A percentile compares a stretch with the other conserved stretches of the same genome.
Conservation (phyloP, 139 green algal genomes). For the Volvox reticuliferus region DNA sequence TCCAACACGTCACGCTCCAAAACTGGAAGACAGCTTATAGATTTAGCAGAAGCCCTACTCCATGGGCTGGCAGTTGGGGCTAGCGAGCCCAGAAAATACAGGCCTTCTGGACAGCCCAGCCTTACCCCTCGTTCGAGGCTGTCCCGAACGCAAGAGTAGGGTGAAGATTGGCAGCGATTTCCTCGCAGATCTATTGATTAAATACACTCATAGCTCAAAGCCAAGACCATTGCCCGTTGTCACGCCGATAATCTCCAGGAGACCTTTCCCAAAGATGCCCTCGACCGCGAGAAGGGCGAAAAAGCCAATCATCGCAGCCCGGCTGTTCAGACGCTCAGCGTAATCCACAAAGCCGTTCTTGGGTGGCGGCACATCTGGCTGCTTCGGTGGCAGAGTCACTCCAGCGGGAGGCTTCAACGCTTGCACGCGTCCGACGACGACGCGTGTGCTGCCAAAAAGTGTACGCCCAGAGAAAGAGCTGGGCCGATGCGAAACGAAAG, state of each 20-base stretch:
- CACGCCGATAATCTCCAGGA: conserved; percentile 81
- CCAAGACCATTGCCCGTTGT: conserved; percentile 72
- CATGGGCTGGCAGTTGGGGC: no score
- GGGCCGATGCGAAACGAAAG: background rate
- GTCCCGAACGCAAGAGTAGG: no score
- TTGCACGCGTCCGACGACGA: conserved; percentile 27
- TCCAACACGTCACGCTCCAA: no score
- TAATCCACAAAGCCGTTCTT: conserved; percentile 86
- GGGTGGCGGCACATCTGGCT: conserved; percentile 59
- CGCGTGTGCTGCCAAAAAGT: background rate
- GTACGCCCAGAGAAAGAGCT: no score
- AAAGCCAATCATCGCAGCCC: conserved; percentile 91
- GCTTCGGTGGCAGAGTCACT: conserved; percentile 68
- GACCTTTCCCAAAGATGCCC: conserved; percentile 71
- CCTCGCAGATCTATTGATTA: no score
- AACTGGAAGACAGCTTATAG: no score
- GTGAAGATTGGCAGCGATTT: no score
- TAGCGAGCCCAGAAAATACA: no score
- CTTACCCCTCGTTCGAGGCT: no score
- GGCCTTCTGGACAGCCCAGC: no score
- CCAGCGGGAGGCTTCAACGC: conserved; percentile 58
- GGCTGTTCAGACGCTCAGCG: conserved; percentile 86
- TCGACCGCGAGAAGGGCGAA: conserved; percentile 87
- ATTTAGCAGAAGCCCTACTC: no score
- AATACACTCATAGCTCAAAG: conserved; percentile 79